Evolutionary conservation across 169 alveolate genomes (phyloP).

Genomic region (Plasmodium berghei): DNA sequence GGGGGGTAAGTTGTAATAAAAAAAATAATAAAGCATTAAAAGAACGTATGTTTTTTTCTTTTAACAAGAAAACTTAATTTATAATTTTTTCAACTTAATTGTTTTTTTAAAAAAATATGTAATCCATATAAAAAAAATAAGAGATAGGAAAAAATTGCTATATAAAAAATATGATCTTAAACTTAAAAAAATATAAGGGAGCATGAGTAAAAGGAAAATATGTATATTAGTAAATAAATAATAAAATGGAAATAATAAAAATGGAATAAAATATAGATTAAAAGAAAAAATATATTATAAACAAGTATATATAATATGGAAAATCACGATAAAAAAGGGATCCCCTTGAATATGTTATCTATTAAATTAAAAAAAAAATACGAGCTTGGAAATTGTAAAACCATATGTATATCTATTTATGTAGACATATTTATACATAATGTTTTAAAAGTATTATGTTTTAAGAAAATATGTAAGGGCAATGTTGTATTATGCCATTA

Average conservation of each 20-base stretch:
- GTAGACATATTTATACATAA: not conserved
- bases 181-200: too few species aligned
- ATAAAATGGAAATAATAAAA: not conserved
- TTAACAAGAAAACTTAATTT: not conserved
- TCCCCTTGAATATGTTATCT: too few species aligned
- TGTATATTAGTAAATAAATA: not conserved
- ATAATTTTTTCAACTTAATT: not conserved
- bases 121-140: not conserved
- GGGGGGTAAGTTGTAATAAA: not conserved
- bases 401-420: not conserved
- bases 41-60: not conserved
- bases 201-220: not conserved
- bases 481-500: not conserved
- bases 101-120: not conserved
- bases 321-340: too few species aligned
- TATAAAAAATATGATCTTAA: too few species aligned
- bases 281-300: too few species aligned
- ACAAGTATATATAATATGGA: too few species aligned
- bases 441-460: not conserved
- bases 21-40: conserved; percentile 1
- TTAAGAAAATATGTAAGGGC: not conserved
- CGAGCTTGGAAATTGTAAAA: not conserved
- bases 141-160: too few species aligned
- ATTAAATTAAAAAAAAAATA: not conserved
- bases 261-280: too few species aligned